Conservation (phyloP, 2,329 filamentous ascomycete genomes). For the Phyllosticta citribraziliensis region DNA sequence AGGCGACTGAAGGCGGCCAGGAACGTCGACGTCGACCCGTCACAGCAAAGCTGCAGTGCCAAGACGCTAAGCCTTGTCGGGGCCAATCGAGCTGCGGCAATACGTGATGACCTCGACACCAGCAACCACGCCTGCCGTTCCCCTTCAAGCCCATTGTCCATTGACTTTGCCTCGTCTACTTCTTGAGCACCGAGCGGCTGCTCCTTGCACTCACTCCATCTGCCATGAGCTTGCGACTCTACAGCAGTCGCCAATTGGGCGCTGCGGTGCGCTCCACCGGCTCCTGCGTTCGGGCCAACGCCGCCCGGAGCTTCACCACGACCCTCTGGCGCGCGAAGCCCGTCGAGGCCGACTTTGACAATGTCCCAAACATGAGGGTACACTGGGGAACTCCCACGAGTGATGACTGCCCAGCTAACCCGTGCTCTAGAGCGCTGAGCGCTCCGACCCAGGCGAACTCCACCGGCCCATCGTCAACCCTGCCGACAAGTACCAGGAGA, state of each 20-base stretch:
- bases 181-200: constrained; percentile 20
- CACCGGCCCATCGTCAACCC: constrained; percentile 79
- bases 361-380: constrained; percentile 39
- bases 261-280: constrained; percentile 25
- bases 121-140: not conserved
- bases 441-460: constrained; percentile 43
- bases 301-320: constrained; percentile 34
- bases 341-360: constrained; percentile 30
- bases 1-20: constrained; percentile 7
- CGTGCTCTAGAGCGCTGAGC: constrained; percentile 30
- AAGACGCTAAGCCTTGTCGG: not conserved
- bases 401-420: constrained; percentile 14
- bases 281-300: constrained; percentile 18
- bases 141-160: not conserved
- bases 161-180: constrained; percentile 1
- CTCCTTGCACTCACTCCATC: constrained; percentile 10
- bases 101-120: constrained; percentile 9
- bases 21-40: constrained; percentile 1
- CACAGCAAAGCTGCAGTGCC: constrained; percentile 5
- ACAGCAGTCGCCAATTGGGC: constrained; percentile 30
- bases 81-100: constrained; percentile 3
- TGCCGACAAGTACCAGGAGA: constrained; percentile 82
- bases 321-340: constrained; percentile 34
- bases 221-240: constrained; percentile 33
- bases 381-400: constrained; percentile 4